Percentiles rank a stretch among this genome's conserved stretches.
Evolutionary conservation across 2,329 filamentous ascomycete species (phyloP).

Genomic region (Amylocarpus encephaloides): DNA sequence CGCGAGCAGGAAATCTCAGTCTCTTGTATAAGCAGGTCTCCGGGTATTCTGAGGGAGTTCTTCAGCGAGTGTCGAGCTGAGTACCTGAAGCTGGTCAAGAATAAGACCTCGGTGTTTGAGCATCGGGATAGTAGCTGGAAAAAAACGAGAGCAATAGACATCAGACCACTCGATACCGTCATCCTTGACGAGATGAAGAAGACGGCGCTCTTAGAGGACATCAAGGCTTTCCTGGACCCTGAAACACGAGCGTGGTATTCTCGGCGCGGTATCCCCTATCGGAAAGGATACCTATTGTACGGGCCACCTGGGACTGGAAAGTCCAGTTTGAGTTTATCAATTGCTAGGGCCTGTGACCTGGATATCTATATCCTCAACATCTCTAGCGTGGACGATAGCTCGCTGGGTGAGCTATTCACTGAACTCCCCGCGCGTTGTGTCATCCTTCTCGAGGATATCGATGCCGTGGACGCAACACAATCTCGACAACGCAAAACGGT

Average conservation of each 20-base stretch:
- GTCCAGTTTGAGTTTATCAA: constrained; percentile 62
- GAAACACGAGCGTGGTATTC: constrained; percentile 70
- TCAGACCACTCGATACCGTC: no score
- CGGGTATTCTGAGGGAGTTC: no score
- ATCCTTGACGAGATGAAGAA: constrained; percentile 57
- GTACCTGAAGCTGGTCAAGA: no score
- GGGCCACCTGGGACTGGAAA: constrained; percentile 80
- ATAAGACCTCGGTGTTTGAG: no score
- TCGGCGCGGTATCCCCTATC: constrained; percentile 77
- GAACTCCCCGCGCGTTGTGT: constrained; percentile 63
- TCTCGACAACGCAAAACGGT: constrained; percentile 8
- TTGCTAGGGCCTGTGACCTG: constrained; percentile 64
- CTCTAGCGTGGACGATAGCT: constrained; percentile 56
- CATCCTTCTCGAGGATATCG: constrained; percentile 70
- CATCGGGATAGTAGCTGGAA: no score
- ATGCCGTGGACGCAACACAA: constrained; percentile 63
- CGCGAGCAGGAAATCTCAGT: no score
- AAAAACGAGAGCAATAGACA: no score
- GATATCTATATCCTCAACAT: constrained; percentile 67
- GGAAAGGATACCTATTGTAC: constrained; percentile 77
- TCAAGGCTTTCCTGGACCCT: constrained; percentile 57
- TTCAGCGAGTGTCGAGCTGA: no score
- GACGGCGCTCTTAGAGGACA: constrained; percentile 51
- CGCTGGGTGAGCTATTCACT: constrained; percentile 57
- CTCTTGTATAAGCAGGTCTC: no score